These are phyloP conservation scores for Curvularia verruculosa DNA, from an alignment of 2,329 filamentous ascomycete species.

Conservation along the genomic window DNA sequence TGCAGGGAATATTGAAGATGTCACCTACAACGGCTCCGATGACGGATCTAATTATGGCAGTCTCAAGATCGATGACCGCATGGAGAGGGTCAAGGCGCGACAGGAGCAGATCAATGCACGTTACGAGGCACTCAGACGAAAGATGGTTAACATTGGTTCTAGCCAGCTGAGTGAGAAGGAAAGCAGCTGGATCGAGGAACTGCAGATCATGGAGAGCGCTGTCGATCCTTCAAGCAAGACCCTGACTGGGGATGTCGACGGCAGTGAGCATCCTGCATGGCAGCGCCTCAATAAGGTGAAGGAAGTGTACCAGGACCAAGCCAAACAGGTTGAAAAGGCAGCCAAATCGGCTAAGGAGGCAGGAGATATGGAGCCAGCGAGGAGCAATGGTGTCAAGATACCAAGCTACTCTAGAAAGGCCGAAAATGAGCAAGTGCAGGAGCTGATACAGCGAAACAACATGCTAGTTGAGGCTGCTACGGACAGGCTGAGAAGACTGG, in stretches of 20 bases:
- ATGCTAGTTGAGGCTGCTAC: conserved; percentile 44
- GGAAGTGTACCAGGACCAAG: conserved; percentile 60
- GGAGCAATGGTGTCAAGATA: conserved; percentile 31
- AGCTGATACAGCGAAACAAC: conserved; percentile 41
- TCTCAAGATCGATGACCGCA: conserved; percentile 64
- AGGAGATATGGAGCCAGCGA: conserved; percentile 20
- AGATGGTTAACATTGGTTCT: conserved; percentile 55
- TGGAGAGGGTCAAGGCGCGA: conserved; percentile 60
- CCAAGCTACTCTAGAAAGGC: conserved; percentile 43
- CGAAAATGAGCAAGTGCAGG: conserved; percentile 44
- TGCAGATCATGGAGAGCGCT: conserved; percentile 52
- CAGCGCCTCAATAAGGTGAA: conserved; percentile 65
- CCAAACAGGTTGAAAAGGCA: conserved; percentile 33
- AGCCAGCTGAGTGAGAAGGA: conserved; percentile 69
- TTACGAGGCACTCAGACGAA: conserved; percentile 64
- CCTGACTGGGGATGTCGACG: conserved; percentile 41
- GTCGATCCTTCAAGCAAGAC: conserved; percentile 41
- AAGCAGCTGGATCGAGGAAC: conserved; percentile 63
- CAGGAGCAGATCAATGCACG: conserved; percentile 64
- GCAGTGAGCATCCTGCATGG: conserved; percentile 49
- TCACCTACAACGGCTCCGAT: conserved; percentile 64
- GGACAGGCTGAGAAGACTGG: conserved; percentile 36
- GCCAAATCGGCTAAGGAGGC: conserved; percentile 23
- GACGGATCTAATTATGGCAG: conserved; percentile 58
- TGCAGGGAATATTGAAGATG: conserved; percentile 68